A percentile compares a stretch with the other conserved stretches of the same genome.
Conservation (phyloP, 163 green algal species). For the Chlamydomonas reinhardtii region DNA sequence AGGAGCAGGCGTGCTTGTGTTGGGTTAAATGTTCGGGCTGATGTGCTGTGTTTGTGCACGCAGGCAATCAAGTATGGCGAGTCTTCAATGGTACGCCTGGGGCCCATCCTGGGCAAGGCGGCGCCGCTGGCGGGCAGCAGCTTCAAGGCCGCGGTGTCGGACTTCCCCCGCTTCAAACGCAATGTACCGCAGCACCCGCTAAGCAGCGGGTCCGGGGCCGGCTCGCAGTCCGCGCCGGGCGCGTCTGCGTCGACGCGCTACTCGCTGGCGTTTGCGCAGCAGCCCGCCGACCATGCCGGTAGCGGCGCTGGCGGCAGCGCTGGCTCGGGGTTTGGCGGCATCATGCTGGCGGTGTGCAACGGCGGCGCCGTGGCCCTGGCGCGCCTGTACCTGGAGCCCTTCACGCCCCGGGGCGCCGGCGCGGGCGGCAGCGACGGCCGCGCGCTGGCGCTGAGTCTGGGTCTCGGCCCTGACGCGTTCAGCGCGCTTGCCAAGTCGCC, state of each 20-base stretch:
- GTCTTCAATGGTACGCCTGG: not conserved
- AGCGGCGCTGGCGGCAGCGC: not conserved
- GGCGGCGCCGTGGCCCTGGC: slow-evolving; percentile 10
- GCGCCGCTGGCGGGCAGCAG: slow-evolving; percentile 5
- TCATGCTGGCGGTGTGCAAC: slow-evolving; percentile 42
- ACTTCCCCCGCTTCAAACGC: not conserved
- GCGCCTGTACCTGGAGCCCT: not conserved
- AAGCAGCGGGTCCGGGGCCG: not conserved
- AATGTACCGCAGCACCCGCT: no score
- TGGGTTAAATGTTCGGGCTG: not conserved
- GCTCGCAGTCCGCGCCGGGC: no score
- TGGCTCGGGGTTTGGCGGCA: not conserved
- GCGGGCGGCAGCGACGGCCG: no score
- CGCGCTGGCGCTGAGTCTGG: not conserved
- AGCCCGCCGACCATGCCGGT: not conserved
- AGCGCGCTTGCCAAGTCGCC: not conserved
- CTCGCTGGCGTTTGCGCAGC: slow-evolving; percentile 10
- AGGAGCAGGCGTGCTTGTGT: no score
- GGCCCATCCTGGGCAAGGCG: slow-evolving; percentile 30
- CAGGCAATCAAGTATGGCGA: slow-evolving; percentile 42
- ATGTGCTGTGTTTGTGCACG: not conserved
- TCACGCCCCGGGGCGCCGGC: not conserved
- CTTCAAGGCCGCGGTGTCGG: not conserved
- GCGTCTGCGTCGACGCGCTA: not conserved
- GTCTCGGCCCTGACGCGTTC: not conserved